phyloP scores from a whole-genome alignment of 1,284 basidiomycete species.

The Blastosporella zonata region DNA sequence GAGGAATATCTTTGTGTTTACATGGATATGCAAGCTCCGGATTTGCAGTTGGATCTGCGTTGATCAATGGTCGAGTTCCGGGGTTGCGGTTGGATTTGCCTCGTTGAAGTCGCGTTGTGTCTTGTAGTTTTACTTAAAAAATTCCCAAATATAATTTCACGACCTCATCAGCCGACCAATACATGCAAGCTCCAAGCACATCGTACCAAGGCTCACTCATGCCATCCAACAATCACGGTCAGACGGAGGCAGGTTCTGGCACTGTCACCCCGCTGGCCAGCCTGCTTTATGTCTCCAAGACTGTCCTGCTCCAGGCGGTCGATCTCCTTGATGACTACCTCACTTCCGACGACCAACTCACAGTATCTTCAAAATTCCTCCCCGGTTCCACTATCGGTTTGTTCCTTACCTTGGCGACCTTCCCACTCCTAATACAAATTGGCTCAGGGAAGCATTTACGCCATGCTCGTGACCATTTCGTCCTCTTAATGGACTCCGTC shows the following conservation, averaged over 20 bases:
- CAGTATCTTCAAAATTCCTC: conserved; percentile 61
- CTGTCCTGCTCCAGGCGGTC: conserved; percentile 66
- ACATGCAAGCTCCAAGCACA: conserved; percentile 13
- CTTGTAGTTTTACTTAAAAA: conserved; percentile 13
- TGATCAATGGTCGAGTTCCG: conserved; percentile 4
- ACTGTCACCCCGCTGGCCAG: conserved; percentile 34
- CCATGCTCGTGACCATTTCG: conserved; percentile 79
- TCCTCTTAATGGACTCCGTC: conserved; percentile 58
- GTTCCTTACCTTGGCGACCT: neutral
- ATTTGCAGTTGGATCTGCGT: conserved; percentile 11
- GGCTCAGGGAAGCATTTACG: conserved; percentile 73
- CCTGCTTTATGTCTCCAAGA: conserved; percentile 61
- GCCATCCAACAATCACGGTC: conserved; percentile 13
- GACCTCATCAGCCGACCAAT: conserved; percentile 3
- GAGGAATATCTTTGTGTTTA: conserved; percentile 49
- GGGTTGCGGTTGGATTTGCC: conserved; percentile 10
- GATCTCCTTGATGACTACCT: conserved; percentile 66
- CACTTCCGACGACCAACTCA: conserved; percentile 64
- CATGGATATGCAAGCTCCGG: conserved; percentile 5
- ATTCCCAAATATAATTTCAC: conserved; percentile 2
- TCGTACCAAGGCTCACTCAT: conserved; percentile 10
- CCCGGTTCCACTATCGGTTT: conserved; percentile 81
- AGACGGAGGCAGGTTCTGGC: conserved; percentile 15
- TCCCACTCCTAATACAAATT: conserved; percentile 10
- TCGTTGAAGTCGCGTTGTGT: conserved; percentile 13